Evolutionary conservation across 192 early-diverging fungal genomes (phyloP).

Genomic region (Coemansia sp.): DNA sequence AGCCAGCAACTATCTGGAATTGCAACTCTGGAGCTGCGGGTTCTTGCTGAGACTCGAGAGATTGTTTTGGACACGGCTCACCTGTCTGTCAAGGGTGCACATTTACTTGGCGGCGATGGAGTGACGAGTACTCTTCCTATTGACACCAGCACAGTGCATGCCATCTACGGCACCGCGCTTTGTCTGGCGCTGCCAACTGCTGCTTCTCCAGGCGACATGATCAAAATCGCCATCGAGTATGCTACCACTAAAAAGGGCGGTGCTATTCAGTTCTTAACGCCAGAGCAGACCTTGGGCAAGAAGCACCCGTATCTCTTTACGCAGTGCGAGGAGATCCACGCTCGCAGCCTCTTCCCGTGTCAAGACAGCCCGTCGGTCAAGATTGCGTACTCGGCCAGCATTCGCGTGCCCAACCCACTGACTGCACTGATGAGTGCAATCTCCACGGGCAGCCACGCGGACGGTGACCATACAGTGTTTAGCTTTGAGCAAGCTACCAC

Average conservation of each 20-base stretch:
- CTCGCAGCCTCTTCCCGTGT: constrained; percentile 87
- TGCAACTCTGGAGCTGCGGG: constrained; percentile 65
- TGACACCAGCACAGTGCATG: constrained; percentile 58
- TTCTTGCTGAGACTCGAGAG: constrained; percentile 58
- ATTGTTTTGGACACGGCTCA: constrained; percentile 75
- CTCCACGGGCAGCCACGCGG: constrained; percentile 61
- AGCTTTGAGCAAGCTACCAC: constrained; percentile 84
- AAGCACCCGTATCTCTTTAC: constrained; percentile 95
- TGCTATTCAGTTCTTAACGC: constrained; percentile 90
- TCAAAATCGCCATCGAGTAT: constrained; percentile 73
- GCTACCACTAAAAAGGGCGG: constrained; percentile 79
- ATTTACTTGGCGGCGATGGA: constrained; percentile 12
- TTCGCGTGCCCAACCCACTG: constrained; percentile 74
- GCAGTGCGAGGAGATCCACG: constrained; percentile 97
- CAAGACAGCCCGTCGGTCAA: constrained; percentile 89
- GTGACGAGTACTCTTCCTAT: constrained; percentile 7
- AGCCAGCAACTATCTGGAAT: constrained; percentile 66
- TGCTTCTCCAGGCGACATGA: constrained; percentile 49
- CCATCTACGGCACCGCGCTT: constrained; percentile 75
- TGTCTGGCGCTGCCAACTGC: constrained; percentile 60
- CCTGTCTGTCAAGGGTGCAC: constrained; percentile 16
- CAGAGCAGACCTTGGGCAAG: constrained; percentile 93
- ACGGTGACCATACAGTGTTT: constrained; percentile 64
- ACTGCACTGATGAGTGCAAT: constrained; percentile 96
- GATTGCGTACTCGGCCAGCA: constrained; percentile 83